Evolutionary conservation across 129 eudicot genomes (phyloP).

Genomic region (Pittosporum tobira): DNA sequence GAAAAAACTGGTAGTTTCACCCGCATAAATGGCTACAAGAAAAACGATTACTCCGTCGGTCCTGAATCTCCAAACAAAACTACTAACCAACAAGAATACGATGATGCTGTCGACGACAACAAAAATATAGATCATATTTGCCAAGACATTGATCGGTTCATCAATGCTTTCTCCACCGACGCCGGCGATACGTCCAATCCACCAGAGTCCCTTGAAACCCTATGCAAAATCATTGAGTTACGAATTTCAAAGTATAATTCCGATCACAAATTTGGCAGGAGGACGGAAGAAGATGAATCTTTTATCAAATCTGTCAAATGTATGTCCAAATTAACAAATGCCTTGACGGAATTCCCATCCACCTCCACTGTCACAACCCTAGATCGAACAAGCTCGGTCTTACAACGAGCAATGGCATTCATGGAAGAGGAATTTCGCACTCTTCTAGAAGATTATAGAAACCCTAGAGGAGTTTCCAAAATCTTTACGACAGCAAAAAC

Average conservation of each 20-base stretch:
- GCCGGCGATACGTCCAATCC: constrained; percentile 28
- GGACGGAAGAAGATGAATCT: constrained; percentile 31
- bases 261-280: constrained; percentile 22
- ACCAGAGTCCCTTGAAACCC: constrained; percentile 38
- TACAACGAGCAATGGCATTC: constrained; percentile 52
- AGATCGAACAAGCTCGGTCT: constrained; percentile 26
- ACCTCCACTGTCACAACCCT: constrained; percentile 12
- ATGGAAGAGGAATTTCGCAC: constrained; percentile 60
- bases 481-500: constrained; percentile 12
- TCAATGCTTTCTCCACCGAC: constrained; percentile 24
- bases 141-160: constrained; percentile 29
- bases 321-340: constrained; percentile 30
- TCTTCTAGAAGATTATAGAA: constrained; percentile 32
- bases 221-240: constrained; percentile 36
- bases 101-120: neutral
- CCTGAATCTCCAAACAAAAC: neutral
- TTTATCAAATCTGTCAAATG: constrained; percentile 37
- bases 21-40: constrained; percentile 1
- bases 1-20: constrained; percentile 26
- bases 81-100: neutral
- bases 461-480: neutral
- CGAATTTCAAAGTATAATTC: constrained; percentile 29
- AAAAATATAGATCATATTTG: constrained; percentile 12
- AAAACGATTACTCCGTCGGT: neutral
- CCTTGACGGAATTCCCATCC: constrained; percentile 37